Evolutionary conservation across 345 rosid genomes (phyloP).

Genomic region (Rhizophora mangle): DNA sequence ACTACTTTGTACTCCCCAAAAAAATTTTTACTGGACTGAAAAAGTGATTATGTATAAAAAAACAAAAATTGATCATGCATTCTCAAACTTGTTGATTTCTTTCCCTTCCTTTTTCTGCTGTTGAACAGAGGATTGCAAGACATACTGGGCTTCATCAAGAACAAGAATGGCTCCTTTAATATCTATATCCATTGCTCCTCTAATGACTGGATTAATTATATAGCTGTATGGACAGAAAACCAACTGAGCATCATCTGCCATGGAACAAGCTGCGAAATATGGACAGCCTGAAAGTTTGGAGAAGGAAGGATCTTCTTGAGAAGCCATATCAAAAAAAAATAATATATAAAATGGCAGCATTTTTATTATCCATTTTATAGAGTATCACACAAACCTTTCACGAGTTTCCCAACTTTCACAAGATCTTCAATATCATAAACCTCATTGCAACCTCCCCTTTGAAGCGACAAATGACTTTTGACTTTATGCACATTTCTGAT

Average conservation of each 20-base stretch:
- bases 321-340: neutral
- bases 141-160: constrained; percentile 99
- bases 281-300: constrained; percentile 61
- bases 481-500: constrained; percentile 70
- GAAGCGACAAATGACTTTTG: constrained; percentile 71
- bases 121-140: constrained; percentile 12
- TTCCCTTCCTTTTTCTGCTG: constrained; percentile 9
- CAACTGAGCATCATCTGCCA: constrained; percentile 80
- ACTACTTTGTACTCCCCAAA: too few species aligned
- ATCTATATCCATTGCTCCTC: constrained; percentile 92
- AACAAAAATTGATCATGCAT: neutral
- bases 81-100: neutral
- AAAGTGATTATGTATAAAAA: neutral
- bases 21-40: neutral
- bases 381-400: constrained; percentile 57
- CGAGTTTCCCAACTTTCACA: constrained; percentile 83
- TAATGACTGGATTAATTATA: constrained; percentile 75
- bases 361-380: neutral
- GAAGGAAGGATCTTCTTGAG: constrained; percentile 4
- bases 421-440: constrained; percentile 98
- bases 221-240: constrained; percentile 92
- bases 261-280: constrained; percentile 75
- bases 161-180: constrained; percentile 77
- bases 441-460: constrained; percentile 85
- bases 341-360: neutral